These are phyloP conservation scores for Torulaspora globosa DNA, from an alignment of 1,139 yeast genomes.

Conservation along the genomic window DNA sequence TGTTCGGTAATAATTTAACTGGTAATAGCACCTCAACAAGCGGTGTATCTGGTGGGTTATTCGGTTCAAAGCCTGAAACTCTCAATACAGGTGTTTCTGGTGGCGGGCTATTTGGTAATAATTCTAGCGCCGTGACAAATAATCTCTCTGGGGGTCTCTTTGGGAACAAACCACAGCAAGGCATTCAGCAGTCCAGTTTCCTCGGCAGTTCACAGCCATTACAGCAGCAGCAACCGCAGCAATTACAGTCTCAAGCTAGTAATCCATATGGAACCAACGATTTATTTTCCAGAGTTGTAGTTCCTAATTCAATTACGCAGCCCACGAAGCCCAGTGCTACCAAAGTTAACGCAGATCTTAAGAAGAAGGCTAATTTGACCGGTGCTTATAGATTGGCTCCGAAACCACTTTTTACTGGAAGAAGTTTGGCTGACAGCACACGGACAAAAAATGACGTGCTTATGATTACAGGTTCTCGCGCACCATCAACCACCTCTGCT, in stretches of 20 bases:
- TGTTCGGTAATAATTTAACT: slow-evolving; percentile 23
- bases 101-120: slow-evolving; percentile 26
- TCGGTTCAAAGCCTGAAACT: slow-evolving; percentile 37
- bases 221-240: slow-evolving; percentile 31
- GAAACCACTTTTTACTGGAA: slow-evolving; percentile 37
- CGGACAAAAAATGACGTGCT: slow-evolving; percentile 9
- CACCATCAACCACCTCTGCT: slow-evolving; percentile 14
- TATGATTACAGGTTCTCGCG: slow-evolving; percentile 7
- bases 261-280: slow-evolving; percentile 77
- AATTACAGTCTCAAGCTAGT: slow-evolving; percentile 30
- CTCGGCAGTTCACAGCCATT: slow-evolving; percentile 15
- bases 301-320: slow-evolving; percentile 45
- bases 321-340: slow-evolving; percentile 45
- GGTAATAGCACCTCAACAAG: slow-evolving; percentile 16
- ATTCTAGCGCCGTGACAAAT: slow-evolving; percentile 21
- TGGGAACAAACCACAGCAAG: slow-evolving; percentile 27
- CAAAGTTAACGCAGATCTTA: slow-evolving; percentile 43
- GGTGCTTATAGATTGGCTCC: slow-evolving; percentile 57
- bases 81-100: slow-evolving; percentile 15
- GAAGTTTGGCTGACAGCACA: slow-evolving; percentile 10
- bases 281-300: slow-evolving; percentile 43
- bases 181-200: slow-evolving; percentile 9
- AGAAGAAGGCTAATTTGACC: slow-evolving; percentile 56
- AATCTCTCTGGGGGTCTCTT: slow-evolving; percentile 28
- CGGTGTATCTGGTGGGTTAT: slow-evolving; percentile 37